phyloP scores from a whole-genome alignment of 306 rosid genomes.

The Lotus japonicus region DNA sequence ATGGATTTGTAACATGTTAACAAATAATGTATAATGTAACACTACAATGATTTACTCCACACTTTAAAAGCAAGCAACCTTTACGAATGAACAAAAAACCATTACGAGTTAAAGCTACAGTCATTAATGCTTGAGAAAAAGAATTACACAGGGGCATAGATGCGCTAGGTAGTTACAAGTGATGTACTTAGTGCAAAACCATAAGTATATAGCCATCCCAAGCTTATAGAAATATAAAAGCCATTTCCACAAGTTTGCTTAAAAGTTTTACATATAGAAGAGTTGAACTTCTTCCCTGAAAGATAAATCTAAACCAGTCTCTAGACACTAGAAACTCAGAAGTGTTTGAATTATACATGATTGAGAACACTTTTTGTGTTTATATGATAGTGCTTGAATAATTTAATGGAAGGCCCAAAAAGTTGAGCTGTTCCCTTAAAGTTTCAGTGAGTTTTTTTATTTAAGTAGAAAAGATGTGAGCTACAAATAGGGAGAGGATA shows the following conservation, averaged over 20 bases:
- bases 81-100: neutral
- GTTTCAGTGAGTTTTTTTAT: conserved; percentile 40
- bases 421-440: conserved; percentile 48
- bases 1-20: conserved; percentile 25
- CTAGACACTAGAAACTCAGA: neutral
- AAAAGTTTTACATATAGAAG: neutral
- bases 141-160: neutral
- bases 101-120: too few species aligned
- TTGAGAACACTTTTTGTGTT: conserved; percentile 1
- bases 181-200: conserved; percentile 2
- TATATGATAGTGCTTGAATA: neutral
- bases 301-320: neutral
- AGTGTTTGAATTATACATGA: neutral
- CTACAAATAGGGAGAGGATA: neutral
- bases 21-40: conserved; percentile 4
- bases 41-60: neutral
- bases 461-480: neutral
- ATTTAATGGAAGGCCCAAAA: conserved; percentile 4
- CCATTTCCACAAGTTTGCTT: neutral
- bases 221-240: neutral
- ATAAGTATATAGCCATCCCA: neutral
- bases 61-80: neutral
- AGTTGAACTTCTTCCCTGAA: neutral
- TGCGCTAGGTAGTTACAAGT: neutral
- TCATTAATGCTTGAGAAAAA: neutral